Evolutionary conservation across 352 stramenopile genomes (phyloP), one percentile per base, ranked within the genome.

Genomic region (Phytopythium chamaehyphon): DNA sequence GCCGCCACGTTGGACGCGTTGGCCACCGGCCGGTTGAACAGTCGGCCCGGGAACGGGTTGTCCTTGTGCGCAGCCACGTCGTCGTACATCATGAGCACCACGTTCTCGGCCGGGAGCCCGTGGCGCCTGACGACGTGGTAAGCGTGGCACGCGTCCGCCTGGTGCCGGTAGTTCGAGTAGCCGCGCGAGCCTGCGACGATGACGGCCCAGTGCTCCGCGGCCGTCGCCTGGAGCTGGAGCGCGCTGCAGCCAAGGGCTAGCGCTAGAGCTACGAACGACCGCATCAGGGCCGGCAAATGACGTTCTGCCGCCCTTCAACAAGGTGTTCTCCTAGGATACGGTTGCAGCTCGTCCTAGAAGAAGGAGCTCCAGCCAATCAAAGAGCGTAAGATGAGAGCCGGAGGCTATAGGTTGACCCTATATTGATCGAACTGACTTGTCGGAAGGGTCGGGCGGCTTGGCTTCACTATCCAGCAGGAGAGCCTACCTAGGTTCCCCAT

Each of bases 21-120:
- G 48, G 52, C 67, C 23, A 69, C 72, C 18, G 89, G 89, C 15
- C 86, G 76, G 63, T 97, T 97, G 60, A 90, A 97, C 2, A 97
- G 67, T 69, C 93, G 67, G 2, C 89, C 90, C 1, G 81, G 80
- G 57, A 93, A 93, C 23, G 90, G 89, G 47, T 97, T 97, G 26
- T 73, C 56, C n/a, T 72, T 40, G 62, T 80, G 71, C 53, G 61
- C 62, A 0, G 88, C 87, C n/a, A 90, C 82, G 58, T 97, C 90
- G 61, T 97, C 86, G 69, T 93, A 96, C 83, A 93, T 96, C 88
- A 97, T 96, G 37, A 96, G 77, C 52, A 97, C 79, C 33, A 97
- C 87, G 54, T 95, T 91, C 46, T 96, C 83, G 14, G 50, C 64
- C 9, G 86, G 79, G 37, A 97, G 95, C 11, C 90, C 90, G 57